Base-by-base conservation (phyloP, 768 basidiomycete species). In the Tulasnella sp. region DNA sequence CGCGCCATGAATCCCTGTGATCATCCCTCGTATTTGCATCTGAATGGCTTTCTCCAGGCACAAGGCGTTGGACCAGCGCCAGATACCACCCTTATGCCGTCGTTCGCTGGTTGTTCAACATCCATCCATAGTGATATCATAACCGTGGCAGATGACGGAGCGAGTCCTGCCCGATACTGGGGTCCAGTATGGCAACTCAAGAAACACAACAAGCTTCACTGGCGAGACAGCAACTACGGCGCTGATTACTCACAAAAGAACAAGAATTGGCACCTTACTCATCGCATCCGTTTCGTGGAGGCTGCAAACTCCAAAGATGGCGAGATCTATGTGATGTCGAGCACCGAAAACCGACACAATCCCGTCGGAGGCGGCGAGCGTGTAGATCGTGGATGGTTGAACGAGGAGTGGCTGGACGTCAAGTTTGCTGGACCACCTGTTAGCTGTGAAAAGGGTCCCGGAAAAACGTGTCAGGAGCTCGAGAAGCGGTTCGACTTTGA, bases 111-210 rank as follows among this genome's bases (percentile, higher is more conserved):
- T 42, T 79, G 75, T 57, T 68, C 73, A 0, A 77, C 79, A 0
- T 51, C 66, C 2, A 50, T 82, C 7, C 79, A 82, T 56, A 75
- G 76, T 51, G 76, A 82, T 60, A 78, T 83, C 41, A 75, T 35
- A 7, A 37, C 39, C 36, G 36, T 40, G 6, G 29, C 52, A 4
- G 19, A 11, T 12, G 25, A 42, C 15, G 35, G 29, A 3, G 11
- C 7, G 6, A 15, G 15, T 9, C 12, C 21, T 14, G 4, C 12
- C 5, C 42, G 19, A 8, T 36, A 8, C 4, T 7, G 21, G 3
- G 46, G 25, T 6, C 7, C 4, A 5, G 6, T 17, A n/a, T 57
- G 55, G 55, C 31, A 57, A 17, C 43, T 43, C n/a, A 57, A 57
- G 34, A 29, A 23, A 15, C n/a, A 46, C 19, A 34, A 17, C n/a